Percentiles rank a stretch among this genome's conserved stretches.
Evolutionary conservation across 1,284 basidiomycete genomes (phyloP).

Genomic region (Trichosporon ovoides): DNA sequence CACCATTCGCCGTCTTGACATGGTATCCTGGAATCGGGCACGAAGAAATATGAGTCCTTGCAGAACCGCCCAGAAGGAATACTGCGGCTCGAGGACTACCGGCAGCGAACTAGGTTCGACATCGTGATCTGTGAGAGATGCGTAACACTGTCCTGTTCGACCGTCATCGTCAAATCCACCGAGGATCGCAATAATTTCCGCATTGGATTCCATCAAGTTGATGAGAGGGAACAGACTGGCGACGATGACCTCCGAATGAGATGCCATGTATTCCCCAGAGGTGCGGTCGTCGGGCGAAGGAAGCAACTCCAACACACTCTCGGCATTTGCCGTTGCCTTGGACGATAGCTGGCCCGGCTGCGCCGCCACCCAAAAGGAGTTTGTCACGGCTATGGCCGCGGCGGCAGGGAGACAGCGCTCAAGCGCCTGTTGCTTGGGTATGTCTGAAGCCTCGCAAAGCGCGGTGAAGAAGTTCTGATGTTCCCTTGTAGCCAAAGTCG

Average conservation of each 20-base stretch:
- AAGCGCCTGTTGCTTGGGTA: slow-evolving; percentile 10
- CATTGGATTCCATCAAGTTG: slow-evolving; percentile 13
- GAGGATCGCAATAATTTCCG: not conserved
- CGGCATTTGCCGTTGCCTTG: not conserved
- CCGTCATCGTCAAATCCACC: not conserved
- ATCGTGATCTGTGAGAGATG: slow-evolving; percentile 10
- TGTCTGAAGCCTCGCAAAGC: slow-evolving; percentile 29
- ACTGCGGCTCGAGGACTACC: slow-evolving; percentile 9
- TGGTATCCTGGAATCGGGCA: not conserved
- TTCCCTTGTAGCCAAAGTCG: slow-evolving; percentile 14
- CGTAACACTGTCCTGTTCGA: slow-evolving; percentile 2
- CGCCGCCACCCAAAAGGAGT: not conserved
- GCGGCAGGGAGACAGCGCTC: slow-evolving; percentile 24
- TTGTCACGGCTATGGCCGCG: slow-evolving; percentile 22
- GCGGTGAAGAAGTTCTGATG: slow-evolving; percentile 19
- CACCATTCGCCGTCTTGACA: slow-evolving; percentile 48
- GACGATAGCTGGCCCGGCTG: not conserved
- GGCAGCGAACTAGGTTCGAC: not conserved
- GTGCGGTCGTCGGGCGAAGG: not conserved
- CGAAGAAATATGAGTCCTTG: slow-evolving; percentile 12
- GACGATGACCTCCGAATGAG: slow-evolving; percentile 12
- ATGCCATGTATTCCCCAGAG: not conserved
- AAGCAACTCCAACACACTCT: not conserved
- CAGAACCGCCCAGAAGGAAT: not conserved
- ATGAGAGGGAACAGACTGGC: slow-evolving; percentile 24